phyloP scores from a whole-genome alignment of 2,329 filamentous ascomycete genomes.

The Cryphonectria naterciae region DNA sequence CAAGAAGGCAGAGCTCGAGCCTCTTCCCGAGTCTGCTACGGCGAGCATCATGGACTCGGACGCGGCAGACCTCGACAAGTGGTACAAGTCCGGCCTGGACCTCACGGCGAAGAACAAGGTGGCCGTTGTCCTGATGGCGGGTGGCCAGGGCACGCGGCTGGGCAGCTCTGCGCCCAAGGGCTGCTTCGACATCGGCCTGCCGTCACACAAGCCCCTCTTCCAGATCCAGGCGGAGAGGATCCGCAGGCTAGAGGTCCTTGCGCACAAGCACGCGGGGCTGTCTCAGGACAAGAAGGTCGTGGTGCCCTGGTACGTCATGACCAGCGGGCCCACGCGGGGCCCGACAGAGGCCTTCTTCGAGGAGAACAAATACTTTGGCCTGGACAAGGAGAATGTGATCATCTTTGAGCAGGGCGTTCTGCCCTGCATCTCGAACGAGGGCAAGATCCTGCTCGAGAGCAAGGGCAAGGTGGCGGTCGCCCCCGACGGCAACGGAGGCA shows the following conservation, averaged over 20 bases:
- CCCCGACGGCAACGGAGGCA: constrained; percentile 94
- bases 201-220: constrained; percentile 92
- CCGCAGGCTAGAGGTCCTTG: constrained; percentile 79
- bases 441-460: constrained; percentile 92
- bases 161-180: constrained; percentile 96
- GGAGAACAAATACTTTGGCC: constrained; percentile 87
- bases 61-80: constrained; percentile 74
- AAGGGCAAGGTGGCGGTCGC: constrained; percentile 93
- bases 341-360: constrained; percentile 95
- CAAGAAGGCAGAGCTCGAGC: constrained; percentile 68
- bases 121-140: constrained; percentile 92
- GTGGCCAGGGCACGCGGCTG: constrained; percentile 91
- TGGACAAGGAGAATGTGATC: constrained; percentile 81
- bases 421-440: constrained; percentile 95
- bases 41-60: constrained; percentile 92
- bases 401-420: constrained; percentile 98
- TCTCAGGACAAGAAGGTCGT: constrained; percentile 56
- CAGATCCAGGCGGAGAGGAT: constrained; percentile 97
- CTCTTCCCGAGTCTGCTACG: constrained; percentile 81
- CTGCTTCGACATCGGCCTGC: constrained; percentile 94
- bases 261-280: constrained; percentile 67
- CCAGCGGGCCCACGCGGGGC: constrained; percentile 87
- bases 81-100: constrained; percentile 83
- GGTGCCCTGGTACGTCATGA: constrained; percentile 99
- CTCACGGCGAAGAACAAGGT: constrained; percentile 78